Conservation (phyloP, 257 asterid genomes). For the Petunia secreta region DNA sequence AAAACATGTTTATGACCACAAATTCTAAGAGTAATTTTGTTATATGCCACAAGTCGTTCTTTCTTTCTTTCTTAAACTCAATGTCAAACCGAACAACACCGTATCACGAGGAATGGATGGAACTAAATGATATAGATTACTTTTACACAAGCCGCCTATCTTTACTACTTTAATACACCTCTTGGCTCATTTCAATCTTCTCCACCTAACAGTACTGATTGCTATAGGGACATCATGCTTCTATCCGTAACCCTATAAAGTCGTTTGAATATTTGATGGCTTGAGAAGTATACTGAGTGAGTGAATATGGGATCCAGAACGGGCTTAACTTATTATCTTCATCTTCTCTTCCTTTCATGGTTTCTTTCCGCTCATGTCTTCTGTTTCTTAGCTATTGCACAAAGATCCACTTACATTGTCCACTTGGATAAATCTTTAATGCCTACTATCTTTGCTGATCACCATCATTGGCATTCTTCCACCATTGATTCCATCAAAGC, state of each 20-base stretch:
- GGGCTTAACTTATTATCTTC: not conserved
- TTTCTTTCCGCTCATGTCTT: conserved; percentile 1
- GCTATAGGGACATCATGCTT: not conserved
- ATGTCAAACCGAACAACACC: no score
- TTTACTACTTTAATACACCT: not conserved
- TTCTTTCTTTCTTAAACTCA: no score
- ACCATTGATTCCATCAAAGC: conserved; percentile 15
- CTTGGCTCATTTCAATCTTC: not conserved
- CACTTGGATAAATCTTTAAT: conserved; percentile 37
- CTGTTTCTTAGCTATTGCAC: not conserved
- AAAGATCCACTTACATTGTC: conserved; percentile 38
- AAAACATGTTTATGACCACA: no score
- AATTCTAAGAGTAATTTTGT: no score
- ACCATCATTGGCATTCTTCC: conserved; percentile 36
- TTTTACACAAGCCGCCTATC: not conserved
- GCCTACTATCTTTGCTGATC: conserved; percentile 32
- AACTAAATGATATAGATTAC: no score
- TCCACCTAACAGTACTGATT: not conserved
- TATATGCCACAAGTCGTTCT: no score
- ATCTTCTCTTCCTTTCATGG: conserved; percentile 11
- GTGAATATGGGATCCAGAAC: not conserved
- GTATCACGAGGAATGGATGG: no score
- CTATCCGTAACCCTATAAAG: not conserved
- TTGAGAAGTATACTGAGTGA: not conserved
- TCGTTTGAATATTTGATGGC: not conserved